Conservation (phyloP, 371 early-diverging fungal species). For the Lichtheimia hyalospora region DNA sequence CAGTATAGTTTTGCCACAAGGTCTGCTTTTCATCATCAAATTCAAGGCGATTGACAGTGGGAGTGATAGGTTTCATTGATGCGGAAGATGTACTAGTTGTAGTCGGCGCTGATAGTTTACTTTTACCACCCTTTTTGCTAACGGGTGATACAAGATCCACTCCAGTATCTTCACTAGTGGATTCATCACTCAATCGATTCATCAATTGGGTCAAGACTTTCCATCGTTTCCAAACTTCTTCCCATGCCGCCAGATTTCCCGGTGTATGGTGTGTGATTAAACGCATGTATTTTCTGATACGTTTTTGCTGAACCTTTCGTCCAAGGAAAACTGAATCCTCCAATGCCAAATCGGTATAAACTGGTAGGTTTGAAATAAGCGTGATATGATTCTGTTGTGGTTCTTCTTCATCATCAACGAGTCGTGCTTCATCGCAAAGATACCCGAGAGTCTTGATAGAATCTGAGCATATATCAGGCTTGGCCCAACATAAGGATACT, state of each 20-base stretch:
- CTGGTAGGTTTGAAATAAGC: constrained; percentile 62
- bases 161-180: constrained; percentile 15
- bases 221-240: constrained; percentile 82
- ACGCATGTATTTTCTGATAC: constrained; percentile 70
- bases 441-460: constrained; percentile 59
- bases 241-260: constrained; percentile 83
- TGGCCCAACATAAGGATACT: constrained; percentile 71
- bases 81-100: background rate
- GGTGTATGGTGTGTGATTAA: constrained; percentile 67
- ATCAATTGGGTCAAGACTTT: constrained; percentile 51
- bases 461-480: constrained; percentile 67
- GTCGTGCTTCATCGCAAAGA: constrained; percentile 58
- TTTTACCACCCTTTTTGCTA: constrained; percentile 1
- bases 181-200: constrained; percentile 41
- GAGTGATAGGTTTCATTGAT: constrained; percentile 7
- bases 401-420: constrained; percentile 59
- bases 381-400: constrained; percentile 53
- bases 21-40: constrained; percentile 40
- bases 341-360: constrained; percentile 68
- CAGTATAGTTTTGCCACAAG: constrained; percentile 73
- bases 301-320: constrained; percentile 76
- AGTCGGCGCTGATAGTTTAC: background rate
- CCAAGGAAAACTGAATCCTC: constrained; percentile 61
- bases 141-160: background rate
- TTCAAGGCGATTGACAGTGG: constrained; percentile 18